Conservation (phyloP, 176 grass and related monocot species). For the Saccharum spontaneum region DNA sequence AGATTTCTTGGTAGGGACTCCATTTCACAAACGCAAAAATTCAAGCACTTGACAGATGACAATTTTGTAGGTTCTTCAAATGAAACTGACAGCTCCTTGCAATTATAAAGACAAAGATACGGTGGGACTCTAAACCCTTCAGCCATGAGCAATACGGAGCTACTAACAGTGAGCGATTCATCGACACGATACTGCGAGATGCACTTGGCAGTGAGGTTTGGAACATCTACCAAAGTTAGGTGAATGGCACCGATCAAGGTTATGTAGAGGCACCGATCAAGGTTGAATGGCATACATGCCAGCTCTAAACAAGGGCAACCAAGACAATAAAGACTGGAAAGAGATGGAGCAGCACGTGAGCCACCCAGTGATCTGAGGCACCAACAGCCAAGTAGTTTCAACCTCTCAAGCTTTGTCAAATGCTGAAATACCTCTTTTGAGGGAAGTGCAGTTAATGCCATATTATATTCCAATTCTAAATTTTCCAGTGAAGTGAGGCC, state of each 20-base stretch:
- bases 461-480: too few relatives aligned
- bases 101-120: fast-evolving
- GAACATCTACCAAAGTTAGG: neutral
- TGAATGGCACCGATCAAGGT: fast-evolving
- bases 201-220: neutral
- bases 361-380: neutral
- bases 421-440: neutral
- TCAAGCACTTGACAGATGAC: fast-evolving
- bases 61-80: neutral
- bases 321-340: too few relatives aligned
- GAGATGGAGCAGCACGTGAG: neutral
- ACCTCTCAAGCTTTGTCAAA: neutral
- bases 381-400: fast-evolving
- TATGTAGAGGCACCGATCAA: fast-evolving
- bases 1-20: neutral
- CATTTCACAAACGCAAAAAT: fast-evolving
- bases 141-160: neutral
- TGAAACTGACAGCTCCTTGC: neutral
- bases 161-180: fast-evolving
- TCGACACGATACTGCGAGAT: neutral
- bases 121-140: neutral
- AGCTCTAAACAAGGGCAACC: neutral
- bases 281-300: neutral
- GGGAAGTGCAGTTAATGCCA: neutral
- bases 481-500: neutral